phyloP scores from a whole-genome alignment of 306 rosid genomes.

The Pueraria montana region DNA sequence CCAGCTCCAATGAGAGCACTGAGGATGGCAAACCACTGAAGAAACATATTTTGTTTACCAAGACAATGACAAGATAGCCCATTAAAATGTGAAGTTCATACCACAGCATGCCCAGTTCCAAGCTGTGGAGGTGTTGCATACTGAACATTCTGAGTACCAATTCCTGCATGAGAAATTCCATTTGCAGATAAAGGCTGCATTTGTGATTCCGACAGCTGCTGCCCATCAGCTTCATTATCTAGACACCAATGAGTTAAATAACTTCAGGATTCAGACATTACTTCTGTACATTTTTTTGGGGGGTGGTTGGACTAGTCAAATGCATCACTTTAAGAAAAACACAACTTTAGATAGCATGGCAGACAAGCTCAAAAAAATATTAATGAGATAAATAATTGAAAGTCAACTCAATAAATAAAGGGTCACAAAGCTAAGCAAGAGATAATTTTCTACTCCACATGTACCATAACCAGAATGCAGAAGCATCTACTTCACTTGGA shows the following conservation, averaged over 20 bases:
- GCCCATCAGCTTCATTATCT: constrained; percentile 82
- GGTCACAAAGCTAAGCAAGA: not conserved
- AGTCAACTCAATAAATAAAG: constrained; percentile 15
- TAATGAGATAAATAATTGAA: constrained; percentile 2
- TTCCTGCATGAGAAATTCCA: constrained; percentile 67
- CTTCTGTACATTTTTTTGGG: constrained; percentile 12
- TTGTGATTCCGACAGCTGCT: constrained; percentile 68
- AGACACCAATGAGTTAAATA: constrained; percentile 52
- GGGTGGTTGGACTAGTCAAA: constrained; percentile 17
- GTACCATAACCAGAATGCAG: constrained; percentile 28
- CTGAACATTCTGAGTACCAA: constrained; percentile 63
- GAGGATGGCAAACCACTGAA: constrained; percentile 24
- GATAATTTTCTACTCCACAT: not conserved
- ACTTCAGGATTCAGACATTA: constrained; percentile 44
- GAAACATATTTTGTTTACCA: constrained; percentile 6
- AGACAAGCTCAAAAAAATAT: constrained; percentile 20
- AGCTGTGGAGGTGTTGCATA: constrained; percentile 73
- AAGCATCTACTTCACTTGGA: constrained; percentile 12
- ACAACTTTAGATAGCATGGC: constrained; percentile 29
- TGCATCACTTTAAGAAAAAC: not conserved
- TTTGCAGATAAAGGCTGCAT: constrained; percentile 65
- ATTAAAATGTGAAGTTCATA: constrained; percentile 54
- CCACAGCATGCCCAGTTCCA: constrained; percentile 88
- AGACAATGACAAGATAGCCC: constrained; percentile 6
- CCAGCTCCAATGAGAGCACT: constrained; percentile 18